These are phyloP conservation scores for Vanderwaltozyma yarrowii DNA, from an alignment of 805 yeast species.

Conservation along the genomic window DNA sequence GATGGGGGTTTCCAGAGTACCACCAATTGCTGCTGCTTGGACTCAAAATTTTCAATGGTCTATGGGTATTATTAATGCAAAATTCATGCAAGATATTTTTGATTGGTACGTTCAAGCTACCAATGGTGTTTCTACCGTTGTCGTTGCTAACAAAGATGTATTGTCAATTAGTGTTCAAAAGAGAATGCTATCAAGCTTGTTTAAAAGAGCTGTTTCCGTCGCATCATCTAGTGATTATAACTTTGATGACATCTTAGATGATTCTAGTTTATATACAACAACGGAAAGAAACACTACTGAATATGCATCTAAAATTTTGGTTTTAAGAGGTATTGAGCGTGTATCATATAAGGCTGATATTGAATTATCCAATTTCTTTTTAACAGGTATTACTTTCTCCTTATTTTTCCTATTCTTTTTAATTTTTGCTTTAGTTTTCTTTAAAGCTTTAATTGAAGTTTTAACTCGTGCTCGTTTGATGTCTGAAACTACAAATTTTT, in stretches of 20 bases:
- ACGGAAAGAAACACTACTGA: slow-evolving; percentile 52
- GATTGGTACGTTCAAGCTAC: slow-evolving; percentile 95
- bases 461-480: slow-evolving; percentile 47
- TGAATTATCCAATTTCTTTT: slow-evolving; percentile 75
- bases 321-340: slow-evolving; percentile 85
- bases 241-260: slow-evolving; percentile 42
- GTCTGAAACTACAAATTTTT: slow-evolving; percentile 49
- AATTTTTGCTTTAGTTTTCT: slow-evolving; percentile 44
- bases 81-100: slow-evolving; percentile 72
- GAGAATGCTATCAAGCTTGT: slow-evolving; percentile 19
- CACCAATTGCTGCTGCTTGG: slow-evolving; percentile 98
- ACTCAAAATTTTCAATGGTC: slow-evolving; percentile 96
- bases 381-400: slow-evolving; percentile 80
- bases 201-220: slow-evolving; percentile 30
- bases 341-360: slow-evolving; percentile 77
- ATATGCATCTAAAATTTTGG: slow-evolving; percentile 58
- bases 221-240: slow-evolving; percentile 30
- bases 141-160: slow-evolving; percentile 49
- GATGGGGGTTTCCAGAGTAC: slow-evolving; percentile 89
- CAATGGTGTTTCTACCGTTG: slow-evolving; percentile 78
- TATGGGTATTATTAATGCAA: slow-evolving; percentile 72
- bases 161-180: slow-evolving; percentile 84
- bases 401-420: slow-evolving; percentile 62
- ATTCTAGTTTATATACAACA: slow-evolving; percentile 49
- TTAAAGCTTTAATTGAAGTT: slow-evolving; percentile 62